Percentiles rank a stretch among this genome's conserved stretches.
phyloP scores from a whole-genome alignment of 768 basidiomycete genomes.

The Lentinula sp. region DNA sequence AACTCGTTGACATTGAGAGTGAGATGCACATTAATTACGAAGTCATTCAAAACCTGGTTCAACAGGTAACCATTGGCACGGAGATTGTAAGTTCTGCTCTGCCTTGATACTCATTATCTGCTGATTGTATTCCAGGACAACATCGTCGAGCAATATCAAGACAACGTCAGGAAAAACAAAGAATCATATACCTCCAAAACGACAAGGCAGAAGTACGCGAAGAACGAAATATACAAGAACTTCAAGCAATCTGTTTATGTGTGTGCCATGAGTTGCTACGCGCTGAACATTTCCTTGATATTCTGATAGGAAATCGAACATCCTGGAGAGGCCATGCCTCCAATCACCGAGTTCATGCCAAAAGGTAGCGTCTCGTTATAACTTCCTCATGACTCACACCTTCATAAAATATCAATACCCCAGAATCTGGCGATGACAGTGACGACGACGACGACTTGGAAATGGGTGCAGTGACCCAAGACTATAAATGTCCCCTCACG shows the following conservation, averaged over 20 bases:
- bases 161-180: slow-evolving; percentile 32
- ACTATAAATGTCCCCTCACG: slow-evolving; percentile 81
- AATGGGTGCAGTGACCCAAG: slow-evolving; percentile 79
- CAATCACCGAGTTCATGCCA: slow-evolving; percentile 65
- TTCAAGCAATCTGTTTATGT: slow-evolving; percentile 71
- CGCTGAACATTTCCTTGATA: not conserved
- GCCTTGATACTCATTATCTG: not conserved
- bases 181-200: slow-evolving; percentile 55
- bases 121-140: slow-evolving; percentile 35
- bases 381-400: not conserved
- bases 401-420: not conserved
- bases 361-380: slow-evolving; percentile 38
- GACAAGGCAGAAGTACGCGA: slow-evolving; percentile 73
- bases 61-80: slow-evolving; percentile 49
- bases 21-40: slow-evolving; percentile 55
- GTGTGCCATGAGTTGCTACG: slow-evolving; percentile 17
- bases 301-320: slow-evolving; percentile 55
- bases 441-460: slow-evolving; percentile 87
- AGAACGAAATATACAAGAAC: slow-evolving; percentile 46
- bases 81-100: slow-evolving; percentile 44
- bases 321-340: slow-evolving; percentile 66
- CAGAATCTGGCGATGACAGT: slow-evolving; percentile 78
- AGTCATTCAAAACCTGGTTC: slow-evolving; percentile 49
- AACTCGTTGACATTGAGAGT: slow-evolving; percentile 58
- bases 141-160: slow-evolving; percentile 44